Evolutionary conservation across 768 basidiomycete species (phyloP).

Genomic region (Boletus barrowsii): DNA sequence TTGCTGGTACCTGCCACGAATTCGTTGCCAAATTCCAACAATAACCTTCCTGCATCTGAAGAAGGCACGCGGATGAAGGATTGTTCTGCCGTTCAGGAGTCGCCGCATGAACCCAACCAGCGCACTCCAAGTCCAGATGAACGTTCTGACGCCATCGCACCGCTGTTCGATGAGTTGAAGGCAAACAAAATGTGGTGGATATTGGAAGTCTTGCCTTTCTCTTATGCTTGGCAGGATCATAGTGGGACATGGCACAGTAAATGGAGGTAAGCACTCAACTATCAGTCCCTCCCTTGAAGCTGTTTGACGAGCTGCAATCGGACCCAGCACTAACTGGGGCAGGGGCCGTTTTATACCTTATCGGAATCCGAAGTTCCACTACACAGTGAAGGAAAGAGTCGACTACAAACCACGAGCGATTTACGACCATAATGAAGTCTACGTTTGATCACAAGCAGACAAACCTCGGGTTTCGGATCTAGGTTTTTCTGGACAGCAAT

Average conservation of each 20-base stretch:
- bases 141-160: constrained; percentile 39
- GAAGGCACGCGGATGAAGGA: no score
- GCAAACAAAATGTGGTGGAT: constrained; percentile 57
- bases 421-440: constrained; percentile 46
- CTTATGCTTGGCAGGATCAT: constrained; percentile 54
- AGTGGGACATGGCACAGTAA: constrained; percentile 51
- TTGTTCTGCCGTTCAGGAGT: neutral
- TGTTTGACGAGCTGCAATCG: constrained; percentile 1
- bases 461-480: neutral
- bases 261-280: constrained; percentile 45
- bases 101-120: neutral
- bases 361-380: constrained; percentile 54
- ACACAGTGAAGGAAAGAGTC: constrained; percentile 60
- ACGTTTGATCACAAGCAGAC: constrained; percentile 30
- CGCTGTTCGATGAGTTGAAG: constrained; percentile 52
- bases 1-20: neutral
- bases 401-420: constrained; percentile 58
- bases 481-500: neutral
- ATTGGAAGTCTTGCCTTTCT: constrained; percentile 62
- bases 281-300: neutral
- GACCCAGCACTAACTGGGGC: constrained; percentile 45
- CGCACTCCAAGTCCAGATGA: constrained; percentile 3
- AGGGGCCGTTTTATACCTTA: constrained; percentile 50
- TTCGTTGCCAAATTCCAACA: no score
- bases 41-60: no score